Evolutionary conservation across 495 filamentous ascomycete genomes (phyloP).

Genomic region (Ascodesmis nigricans): DNA sequence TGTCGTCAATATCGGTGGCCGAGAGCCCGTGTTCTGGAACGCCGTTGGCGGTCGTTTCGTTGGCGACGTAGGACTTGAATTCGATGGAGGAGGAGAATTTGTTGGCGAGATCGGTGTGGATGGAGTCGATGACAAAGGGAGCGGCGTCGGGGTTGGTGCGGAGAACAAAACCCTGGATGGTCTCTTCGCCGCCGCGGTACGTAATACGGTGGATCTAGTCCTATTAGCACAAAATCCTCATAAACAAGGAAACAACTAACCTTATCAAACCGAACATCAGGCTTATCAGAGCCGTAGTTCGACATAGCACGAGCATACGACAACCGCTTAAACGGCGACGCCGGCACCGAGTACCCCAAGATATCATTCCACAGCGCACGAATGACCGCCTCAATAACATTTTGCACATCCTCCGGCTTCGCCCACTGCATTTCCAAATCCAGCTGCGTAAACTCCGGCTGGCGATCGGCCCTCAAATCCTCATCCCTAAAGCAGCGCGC

Average conservation of each 20-base stretch:
- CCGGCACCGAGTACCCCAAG: constrained; percentile 19
- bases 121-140: background rate
- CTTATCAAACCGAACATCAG: constrained; percentile 46
- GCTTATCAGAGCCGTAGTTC: constrained; percentile 72
- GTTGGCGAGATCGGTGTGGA: background rate
- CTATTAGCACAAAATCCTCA: constrained; percentile 9
- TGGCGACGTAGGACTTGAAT: constrained; percentile 3
- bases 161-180: constrained; percentile 25
- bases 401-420: constrained; percentile 50
- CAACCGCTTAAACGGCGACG: constrained; percentile 32
- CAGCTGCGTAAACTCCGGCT: constrained; percentile 93
- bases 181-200: constrained; percentile 39
- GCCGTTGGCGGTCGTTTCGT: background rate
- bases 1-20: constrained; percentile 29
- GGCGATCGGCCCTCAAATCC: constrained; percentile 74
- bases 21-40: constrained; percentile 42
- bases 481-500: constrained; percentile 92
- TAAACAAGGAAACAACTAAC: background rate
- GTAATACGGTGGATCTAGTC: constrained; percentile 42
- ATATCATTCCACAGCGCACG: constrained; percentile 29
- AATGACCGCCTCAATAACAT: constrained; percentile 41
- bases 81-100: background rate
- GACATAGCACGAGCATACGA: constrained; percentile 62
- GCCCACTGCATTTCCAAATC: constrained; percentile 86
- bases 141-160: constrained; percentile 42